Evolutionary conservation across 2,329 filamentous ascomycete genomes (phyloP).

Genomic region (Trichoderma sp.): DNA sequence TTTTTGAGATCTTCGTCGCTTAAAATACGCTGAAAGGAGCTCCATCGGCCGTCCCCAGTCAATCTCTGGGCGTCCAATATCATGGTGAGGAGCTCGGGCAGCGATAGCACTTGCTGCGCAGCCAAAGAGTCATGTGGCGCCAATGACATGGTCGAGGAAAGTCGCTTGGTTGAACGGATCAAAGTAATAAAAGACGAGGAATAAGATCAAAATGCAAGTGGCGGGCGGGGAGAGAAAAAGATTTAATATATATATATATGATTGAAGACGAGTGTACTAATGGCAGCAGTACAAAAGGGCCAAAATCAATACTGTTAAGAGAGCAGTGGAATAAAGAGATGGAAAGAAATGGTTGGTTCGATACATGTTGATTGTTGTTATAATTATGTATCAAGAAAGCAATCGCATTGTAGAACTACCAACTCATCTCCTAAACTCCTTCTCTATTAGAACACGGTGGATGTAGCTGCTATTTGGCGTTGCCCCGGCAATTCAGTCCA

Average conservation of each 20-base stretch:
- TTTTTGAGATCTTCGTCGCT: background rate
- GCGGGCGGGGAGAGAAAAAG: too few relatives aligned
- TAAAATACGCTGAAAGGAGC: background rate
- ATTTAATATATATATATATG: too few relatives aligned
- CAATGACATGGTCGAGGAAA: background rate
- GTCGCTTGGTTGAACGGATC: background rate
- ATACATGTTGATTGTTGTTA: background rate
- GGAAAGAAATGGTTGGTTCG: background rate
- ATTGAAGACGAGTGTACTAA: background rate
- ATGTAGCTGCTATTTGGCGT: background rate
- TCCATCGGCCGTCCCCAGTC: background rate
- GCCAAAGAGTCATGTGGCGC: background rate
- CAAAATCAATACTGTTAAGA: background rate
- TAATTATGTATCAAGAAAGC: background rate
- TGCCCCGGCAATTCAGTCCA: background rate
- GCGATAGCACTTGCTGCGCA: background rate
- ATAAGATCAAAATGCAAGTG: background rate
- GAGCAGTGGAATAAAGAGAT: background rate
- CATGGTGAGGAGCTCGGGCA: background rate
- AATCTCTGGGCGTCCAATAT: background rate
- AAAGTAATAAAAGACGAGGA: background rate
- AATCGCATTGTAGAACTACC: background rate
- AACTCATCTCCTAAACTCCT: background rate
- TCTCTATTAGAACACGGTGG: background rate
- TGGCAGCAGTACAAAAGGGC: background rate